Percentiles rank a stretch among this genome's conserved stretches.
Conservation (phyloP, 83 land plant genomes). For the Larix sibirica region DNA sequence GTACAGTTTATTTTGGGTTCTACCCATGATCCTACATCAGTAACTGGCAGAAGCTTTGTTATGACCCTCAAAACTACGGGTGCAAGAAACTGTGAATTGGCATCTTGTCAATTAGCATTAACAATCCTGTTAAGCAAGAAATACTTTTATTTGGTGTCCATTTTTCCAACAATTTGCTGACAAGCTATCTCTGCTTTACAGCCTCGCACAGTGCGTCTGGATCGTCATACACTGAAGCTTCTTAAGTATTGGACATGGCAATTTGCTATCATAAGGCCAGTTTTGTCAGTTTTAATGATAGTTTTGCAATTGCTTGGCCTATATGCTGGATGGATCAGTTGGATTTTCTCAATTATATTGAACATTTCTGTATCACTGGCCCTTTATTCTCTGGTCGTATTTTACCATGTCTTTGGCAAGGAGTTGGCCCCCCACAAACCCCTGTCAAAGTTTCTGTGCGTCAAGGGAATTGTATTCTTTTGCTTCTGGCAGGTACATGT, state of each 20-base stretch:
- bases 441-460: slow-evolving; percentile 90
- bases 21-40: neutral
- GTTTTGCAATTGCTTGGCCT: slow-evolving; percentile 73
- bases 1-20: slow-evolving; percentile 24
- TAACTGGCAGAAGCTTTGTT: neutral
- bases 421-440: slow-evolving; percentile 95
- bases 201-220: slow-evolving; percentile 74
- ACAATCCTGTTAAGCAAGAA: neutral
- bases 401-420: slow-evolving; percentile 92
- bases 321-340: slow-evolving; percentile 73
- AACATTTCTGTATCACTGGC: slow-evolving; percentile 91
- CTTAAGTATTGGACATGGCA: slow-evolving; percentile 99
- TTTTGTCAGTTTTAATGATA: slow-evolving; percentile 83
- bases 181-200: slow-evolving; percentile 40
- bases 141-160: neutral
- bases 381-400: slow-evolving; percentile 78
- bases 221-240: slow-evolving; percentile 66
- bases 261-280: slow-evolving; percentile 87
- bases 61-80: neutral
- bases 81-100: neutral
- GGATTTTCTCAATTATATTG: slow-evolving; percentile 82
- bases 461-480: slow-evolving; percentile 99
- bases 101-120: neutral
- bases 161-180: slow-evolving; percentile 6
- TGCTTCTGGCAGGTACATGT: slow-evolving; percentile 93